Evolutionary conservation across 169 alveolate species (phyloP), one percentile per base, ranked within the genome.

Genomic region (Eimeria tenella): DNA sequence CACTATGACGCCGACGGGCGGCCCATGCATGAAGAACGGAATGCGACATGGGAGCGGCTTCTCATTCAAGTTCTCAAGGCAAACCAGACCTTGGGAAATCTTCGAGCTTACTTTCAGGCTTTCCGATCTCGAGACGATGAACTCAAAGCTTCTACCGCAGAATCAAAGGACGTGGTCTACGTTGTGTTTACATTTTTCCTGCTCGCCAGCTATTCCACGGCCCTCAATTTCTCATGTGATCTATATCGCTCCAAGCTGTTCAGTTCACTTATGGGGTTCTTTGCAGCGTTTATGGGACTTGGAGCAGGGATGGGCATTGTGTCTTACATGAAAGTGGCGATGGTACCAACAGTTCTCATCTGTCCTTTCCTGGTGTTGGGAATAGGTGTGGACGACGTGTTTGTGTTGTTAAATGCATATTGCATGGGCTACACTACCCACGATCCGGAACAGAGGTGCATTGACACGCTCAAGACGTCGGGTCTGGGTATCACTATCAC

Each of bases 361-460:
- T 90, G 96, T 21, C 97, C 97, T 4, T 96, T 96, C 90, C 94
- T 96, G 31, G 94, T 96, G 13, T 93, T 96, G 90, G 97, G 97
- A 6, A 96, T 96, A 31, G 97, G 97, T 21, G 96, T 94, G 31
- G 97, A 96, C 90, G 96, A 96, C 62, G 81, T 96, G 50, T 96
- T 96, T 79, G 97, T 96, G 49, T 71, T 96, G 56, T 84, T 96
- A 50, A 96, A 96, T 62, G 93, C 95, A 62, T 96, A 96, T 75
- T 75, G 96, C 82, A 89, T 96, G 71, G 95, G 96, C 10, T 96
- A 96, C 86, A 93, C 96, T 1, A 90, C 95, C 42, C 96, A 95
- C 25, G 90, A 93, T 31, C 95, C 97, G 10, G 95, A 95, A 25
- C 97, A 96, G 19, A 90, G 97, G 11, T 91, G 96, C 86, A 86